Percentiles rank a stretch among this genome's conserved stretches.
Conservation (phyloP, 306 rosid genomes). For the Casuarina cunninghamiana region DNA sequence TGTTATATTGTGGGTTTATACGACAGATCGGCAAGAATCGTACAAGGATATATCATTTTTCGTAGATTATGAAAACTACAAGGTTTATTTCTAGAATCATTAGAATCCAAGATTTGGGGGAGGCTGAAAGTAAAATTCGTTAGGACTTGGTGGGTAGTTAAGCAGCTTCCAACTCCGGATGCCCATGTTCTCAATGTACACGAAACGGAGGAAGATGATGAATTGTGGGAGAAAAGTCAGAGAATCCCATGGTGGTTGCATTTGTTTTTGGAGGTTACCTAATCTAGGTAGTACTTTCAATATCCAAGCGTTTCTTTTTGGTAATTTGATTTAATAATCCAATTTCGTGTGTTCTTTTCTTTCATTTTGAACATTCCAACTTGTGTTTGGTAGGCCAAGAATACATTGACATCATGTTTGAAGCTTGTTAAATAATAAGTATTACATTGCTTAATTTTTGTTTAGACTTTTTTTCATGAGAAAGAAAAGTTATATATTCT, state of each 20-base stretch:
- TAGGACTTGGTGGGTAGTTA: slow-evolving; percentile 48
- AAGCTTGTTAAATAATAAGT: too few species aligned
- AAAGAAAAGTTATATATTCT: too few species aligned
- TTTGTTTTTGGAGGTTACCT: background rate
- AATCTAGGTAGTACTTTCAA: background rate
- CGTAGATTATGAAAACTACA: too few species aligned
- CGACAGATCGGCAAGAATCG: too few species aligned
- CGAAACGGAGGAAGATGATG: background rate
- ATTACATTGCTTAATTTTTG: too few species aligned
- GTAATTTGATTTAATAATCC: background rate
- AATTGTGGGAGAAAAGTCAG: background rate
- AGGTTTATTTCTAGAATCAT: background rate
- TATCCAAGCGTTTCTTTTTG: background rate
- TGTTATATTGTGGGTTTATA: background rate
- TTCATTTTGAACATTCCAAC: too few species aligned
- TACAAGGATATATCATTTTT: too few species aligned
- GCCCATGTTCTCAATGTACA: background rate
- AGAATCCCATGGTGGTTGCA: background rate
- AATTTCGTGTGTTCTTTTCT: background rate
- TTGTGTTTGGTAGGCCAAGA: too few species aligned
- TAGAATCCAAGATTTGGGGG: background rate
- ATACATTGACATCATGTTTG: too few species aligned
- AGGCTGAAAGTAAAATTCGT: slow-evolving; percentile 6
- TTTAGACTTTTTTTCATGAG: too few species aligned
- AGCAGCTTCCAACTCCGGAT: slow-evolving; percentile 43